Evolutionary conservation across 495 filamentous ascomycete species (phyloP), one percentile per base, ranked within the genome.

Genomic region (Aspergillus bridgeri): DNA sequence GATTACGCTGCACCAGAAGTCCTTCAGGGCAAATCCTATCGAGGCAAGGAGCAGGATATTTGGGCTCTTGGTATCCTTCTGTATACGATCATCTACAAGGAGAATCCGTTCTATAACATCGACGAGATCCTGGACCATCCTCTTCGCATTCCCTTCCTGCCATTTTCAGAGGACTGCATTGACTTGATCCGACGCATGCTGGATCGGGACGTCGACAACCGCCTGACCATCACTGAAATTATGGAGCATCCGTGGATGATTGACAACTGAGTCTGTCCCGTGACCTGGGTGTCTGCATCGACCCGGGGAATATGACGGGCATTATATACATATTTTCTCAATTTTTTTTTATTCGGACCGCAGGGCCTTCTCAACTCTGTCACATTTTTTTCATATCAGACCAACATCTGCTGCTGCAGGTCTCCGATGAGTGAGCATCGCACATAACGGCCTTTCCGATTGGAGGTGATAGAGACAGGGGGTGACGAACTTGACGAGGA

Each of bases 41-140:
- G 89, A 59, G 94, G 94, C 64, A 95, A 92, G 72, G 92, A 96
- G 69, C 95, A 98, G 76, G 94, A 98, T 61, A 91, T 98, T 53
- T 98, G 94, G 94, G 94, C 94, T 15, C 82, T 98, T n/a, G 94
- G 94, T 19, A 97, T 98, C 61, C 81, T 98, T 7, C 85, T 98
- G 27, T 98, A 98, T 78, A 98, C 94, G 18, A 96, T 98, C 62
- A 88, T 96, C 61, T 98, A 98, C 80, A 98, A 98, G 71, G 94
- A 98, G 76, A 98, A 98, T 66, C 94, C 94, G 3, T 98, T 98
- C 75, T 98, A 98, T 81, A 96, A 89, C 70, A 92, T 98, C 65
- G 95, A 98, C 69, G 94, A 98, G 75, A 98, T 98, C 64, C 92
- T 97, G 81, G 94, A 98, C 71, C 93, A 93, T 59, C 94, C 96